Conservation (phyloP, 768 basidiomycete species). For the Rhodotorula graminis region DNA sequence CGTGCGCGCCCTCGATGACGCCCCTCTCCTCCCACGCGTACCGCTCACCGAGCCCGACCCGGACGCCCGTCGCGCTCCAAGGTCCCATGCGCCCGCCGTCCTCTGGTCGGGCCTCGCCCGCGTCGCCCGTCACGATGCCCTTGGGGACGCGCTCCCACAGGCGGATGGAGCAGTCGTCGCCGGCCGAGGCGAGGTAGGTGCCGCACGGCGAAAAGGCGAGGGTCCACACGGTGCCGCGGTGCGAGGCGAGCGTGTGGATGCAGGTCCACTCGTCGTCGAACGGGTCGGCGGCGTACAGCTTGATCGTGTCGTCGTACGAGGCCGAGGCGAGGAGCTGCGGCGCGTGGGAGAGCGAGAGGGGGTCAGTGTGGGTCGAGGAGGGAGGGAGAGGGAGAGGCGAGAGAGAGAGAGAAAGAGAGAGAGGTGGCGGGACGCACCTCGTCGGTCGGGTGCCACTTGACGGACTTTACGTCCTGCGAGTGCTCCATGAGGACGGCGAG, state of each 20-base stretch:
- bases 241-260: constrained; percentile 65
- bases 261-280: constrained; percentile 84
- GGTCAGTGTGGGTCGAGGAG: constrained; percentile 42
- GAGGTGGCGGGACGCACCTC: constrained; percentile 52
- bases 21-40: constrained; percentile 62
- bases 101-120: constrained; percentile 41
- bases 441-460: constrained; percentile 91
- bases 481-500: constrained; percentile 95
- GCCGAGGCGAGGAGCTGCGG: constrained; percentile 85
- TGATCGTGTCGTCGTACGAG: constrained; percentile 95
- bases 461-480: constrained; percentile 87
- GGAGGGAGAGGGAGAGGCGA: too few relatives aligned
- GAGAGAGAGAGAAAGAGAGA: constrained; percentile 42
- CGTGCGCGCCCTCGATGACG: constrained; percentile 59
- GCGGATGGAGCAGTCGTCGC: constrained; percentile 75
- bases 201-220: constrained; percentile 73
- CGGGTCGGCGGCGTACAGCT: constrained; percentile 86
- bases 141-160: constrained; percentile 66
- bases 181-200: constrained; percentile 75
- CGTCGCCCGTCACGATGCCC: background rate
- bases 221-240: constrained; percentile 86
- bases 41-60: constrained; percentile 38
- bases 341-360: background rate
- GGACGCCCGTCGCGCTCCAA: constrained; percentile 29
- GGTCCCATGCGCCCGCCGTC: constrained; percentile 47